These are phyloP conservation scores for Dalbergia oliveri DNA, from an alignment of 306 rosid genomes.

Conservation along the genomic window DNA sequence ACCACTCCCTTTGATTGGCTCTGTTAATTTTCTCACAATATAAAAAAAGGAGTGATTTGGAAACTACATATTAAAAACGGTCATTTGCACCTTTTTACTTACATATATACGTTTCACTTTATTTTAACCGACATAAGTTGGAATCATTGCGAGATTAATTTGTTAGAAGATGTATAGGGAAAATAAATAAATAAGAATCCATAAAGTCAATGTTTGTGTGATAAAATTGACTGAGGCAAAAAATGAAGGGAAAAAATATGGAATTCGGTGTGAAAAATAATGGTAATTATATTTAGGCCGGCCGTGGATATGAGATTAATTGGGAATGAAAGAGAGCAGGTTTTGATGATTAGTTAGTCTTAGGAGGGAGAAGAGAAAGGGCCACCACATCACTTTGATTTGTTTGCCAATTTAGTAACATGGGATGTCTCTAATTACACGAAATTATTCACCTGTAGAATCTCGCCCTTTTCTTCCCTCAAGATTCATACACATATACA, in stretches of 20 bases:
- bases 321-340: not conserved
- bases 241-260: not conserved
- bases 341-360: constrained; percentile 37
- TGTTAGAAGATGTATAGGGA: not conserved
- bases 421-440: constrained; percentile 69
- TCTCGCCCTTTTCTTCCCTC: constrained; percentile 39
- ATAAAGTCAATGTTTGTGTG: constrained; percentile 47
- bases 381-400: constrained; percentile 58
- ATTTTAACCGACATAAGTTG: constrained; percentile 36
- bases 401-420: constrained; percentile 72
- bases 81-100: constrained; percentile 37
- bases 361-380: not conserved
- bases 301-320: not conserved
- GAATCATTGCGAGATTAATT: not conserved
- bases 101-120: not conserved
- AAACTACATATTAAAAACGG: constrained; percentile 7
- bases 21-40: constrained; percentile 18
- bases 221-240: constrained; percentile 14
- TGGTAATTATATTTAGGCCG: not conserved
- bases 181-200: not conserved
- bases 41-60: constrained; percentile 32
- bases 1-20: constrained; percentile 43
- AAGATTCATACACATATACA: constrained; percentile 44
- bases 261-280: constrained; percentile 32
- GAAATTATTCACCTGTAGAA: constrained; percentile 42